Percentiles rank a stretch among this genome's conserved stretches.
These are phyloP conservation scores for Coemansia asiatica DNA, from an alignment of 192 early-diverging fungal species.

Conservation along the genomic window DNA sequence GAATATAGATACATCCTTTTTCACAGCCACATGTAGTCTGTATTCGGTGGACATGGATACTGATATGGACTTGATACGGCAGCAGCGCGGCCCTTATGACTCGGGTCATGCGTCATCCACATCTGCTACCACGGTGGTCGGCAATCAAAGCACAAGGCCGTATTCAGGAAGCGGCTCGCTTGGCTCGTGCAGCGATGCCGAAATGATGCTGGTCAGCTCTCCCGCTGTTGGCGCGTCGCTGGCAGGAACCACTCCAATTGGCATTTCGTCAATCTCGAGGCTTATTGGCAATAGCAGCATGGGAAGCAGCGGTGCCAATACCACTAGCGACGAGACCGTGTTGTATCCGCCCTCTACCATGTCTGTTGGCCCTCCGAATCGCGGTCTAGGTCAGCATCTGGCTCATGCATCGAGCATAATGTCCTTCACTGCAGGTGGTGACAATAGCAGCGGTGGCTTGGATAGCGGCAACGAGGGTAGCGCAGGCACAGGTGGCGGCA, in stretches of 20 bases:
- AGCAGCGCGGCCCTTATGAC: slow-evolving; percentile 30
- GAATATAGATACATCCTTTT: slow-evolving; percentile 38
- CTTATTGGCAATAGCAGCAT: neutral
- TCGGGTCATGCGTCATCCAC: slow-evolving; percentile 20
- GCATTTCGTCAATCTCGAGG: neutral
- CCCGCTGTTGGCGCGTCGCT: neutral
- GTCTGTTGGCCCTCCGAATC: neutral
- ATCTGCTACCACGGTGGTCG: neutral
- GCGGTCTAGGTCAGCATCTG: slow-evolving; percentile 27
- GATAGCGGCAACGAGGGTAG: slow-evolving; percentile 8
- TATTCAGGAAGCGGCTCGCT: neutral
- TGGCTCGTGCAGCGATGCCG: neutral
- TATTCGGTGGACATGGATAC: slow-evolving; percentile 36
- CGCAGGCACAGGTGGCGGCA: slow-evolving; percentile 5
- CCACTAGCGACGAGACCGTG: neutral
- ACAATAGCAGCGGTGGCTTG: slow-evolving; percentile 1
- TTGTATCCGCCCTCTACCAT: neutral
- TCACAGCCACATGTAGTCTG: slow-evolving; percentile 42
- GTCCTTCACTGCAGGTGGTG: slow-evolving; percentile 35
- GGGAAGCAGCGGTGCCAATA: neutral
- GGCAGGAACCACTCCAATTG: neutral
- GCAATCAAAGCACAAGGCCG: neutral
- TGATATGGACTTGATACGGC: slow-evolving; percentile 49
- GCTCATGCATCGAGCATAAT: slow-evolving; percentile 43
- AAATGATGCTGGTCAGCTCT: neutral